Evolutionary conservation across 140 eudicot species (phyloP).

Genomic region (Flaveria floridana): DNA sequence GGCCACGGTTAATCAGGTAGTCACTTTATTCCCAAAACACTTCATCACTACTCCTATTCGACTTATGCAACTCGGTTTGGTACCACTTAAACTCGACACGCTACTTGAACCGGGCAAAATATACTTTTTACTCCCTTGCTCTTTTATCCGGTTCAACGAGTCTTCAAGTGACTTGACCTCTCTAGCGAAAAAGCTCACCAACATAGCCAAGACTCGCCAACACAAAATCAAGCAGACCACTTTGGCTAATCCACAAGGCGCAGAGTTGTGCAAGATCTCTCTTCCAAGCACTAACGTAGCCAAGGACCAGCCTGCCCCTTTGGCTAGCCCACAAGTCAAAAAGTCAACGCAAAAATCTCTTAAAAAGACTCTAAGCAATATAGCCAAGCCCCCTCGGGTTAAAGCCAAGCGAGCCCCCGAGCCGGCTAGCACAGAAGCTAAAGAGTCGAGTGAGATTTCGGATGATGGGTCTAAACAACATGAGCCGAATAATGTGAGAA

Average conservation of each 20-base stretch:
- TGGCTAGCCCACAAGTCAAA: conserved; percentile 18
- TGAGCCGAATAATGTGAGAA: background rate
- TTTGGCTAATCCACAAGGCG: conserved; percentile 19
- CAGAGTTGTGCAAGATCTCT: background rate
- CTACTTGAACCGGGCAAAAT: conserved; percentile 32
- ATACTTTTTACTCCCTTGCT: conserved; percentile 33
- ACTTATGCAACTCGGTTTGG: conserved; percentile 28
- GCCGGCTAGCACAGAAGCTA: conserved; percentile 16
- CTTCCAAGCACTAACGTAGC: conserved; percentile 11
- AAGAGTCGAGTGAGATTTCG: conserved; percentile 2
- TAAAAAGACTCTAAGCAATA: conserved; percentile 10
- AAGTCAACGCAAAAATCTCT: conserved; percentile 7
- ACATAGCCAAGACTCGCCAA: conserved; percentile 27
- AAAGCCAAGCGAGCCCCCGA: background rate
- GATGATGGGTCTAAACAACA: background rate
- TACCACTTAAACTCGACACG: conserved; percentile 30
- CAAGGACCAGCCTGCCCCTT: conserved; percentile 1
- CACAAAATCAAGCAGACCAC: conserved; percentile 6
- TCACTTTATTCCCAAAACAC: conserved; percentile 23
- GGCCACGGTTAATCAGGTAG: conserved; percentile 21
- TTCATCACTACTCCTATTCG: conserved; percentile 35
- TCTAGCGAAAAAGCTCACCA: conserved; percentile 31
- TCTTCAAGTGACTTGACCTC: conserved; percentile 24
- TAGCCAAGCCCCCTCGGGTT: conserved; percentile 24
- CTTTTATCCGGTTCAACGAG: conserved; percentile 32